Evolutionary conservation across 176 grass and related monocot genomes (phyloP).

Genomic region (Triticum urartu): DNA sequence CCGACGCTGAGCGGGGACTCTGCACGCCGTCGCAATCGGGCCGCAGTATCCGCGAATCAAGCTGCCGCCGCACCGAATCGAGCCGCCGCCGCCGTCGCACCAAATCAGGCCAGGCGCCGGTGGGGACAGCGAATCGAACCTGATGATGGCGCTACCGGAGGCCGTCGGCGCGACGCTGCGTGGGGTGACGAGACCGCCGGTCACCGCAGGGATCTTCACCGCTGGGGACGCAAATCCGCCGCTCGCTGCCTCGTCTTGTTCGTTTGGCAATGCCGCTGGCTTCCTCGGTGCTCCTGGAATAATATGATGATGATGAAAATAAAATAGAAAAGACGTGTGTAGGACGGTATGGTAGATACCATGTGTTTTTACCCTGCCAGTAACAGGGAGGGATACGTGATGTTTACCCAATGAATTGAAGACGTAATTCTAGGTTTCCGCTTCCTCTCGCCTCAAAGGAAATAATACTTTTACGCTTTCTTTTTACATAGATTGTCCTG

Average conservation of each 20-base stretch:
- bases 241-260: background rate
- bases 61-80: background rate
- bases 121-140: background rate
- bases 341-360: background rate
- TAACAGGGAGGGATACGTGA: background rate
- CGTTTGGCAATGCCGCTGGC: constrained; percentile 1
- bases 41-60: background rate
- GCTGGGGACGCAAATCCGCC: constrained; percentile 4
- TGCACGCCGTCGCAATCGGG: background rate
- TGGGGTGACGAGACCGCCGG: background rate
- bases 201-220: background rate
- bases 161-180: background rate
- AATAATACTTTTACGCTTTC: too few relatives aligned
- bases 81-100: background rate
- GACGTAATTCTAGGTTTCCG: background rate
- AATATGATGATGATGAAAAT: background rate
- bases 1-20: background rate
- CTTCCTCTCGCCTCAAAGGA: background rate
- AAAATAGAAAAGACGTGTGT: background rate
- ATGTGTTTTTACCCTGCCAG: background rate
- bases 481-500: too few relatives aligned
- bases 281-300: background rate
- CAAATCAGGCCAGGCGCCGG: background rate
- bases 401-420: background rate
- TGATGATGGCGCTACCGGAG: background rate